Base-by-base conservation (phyloP, 2,329 filamentous ascomycete species). In the Claviceps sp. region DNA sequence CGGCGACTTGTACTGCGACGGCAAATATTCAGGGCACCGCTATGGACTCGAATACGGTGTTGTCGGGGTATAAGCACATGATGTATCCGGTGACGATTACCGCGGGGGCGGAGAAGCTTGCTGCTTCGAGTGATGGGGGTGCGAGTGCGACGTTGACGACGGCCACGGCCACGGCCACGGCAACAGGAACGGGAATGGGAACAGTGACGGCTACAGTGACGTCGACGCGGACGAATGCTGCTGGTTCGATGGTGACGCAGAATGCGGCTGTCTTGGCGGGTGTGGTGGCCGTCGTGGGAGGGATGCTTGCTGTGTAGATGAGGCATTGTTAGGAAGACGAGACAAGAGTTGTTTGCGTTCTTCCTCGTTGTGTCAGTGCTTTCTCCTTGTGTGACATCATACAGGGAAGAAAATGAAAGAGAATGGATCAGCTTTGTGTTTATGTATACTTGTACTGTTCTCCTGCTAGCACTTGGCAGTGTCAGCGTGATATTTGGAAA, bases 31-130 rank as follows among this genome's bases (percentile, higher is more conserved):
- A 13, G 50, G 16, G 13, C 17, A 11, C 11, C 9, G 4, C 1
- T 5, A 22, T 9, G 1, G n/a, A 47, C 8, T 51, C 50, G 8
- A 22, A 44, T 11, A 52, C 29, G 34, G 47, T 52, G 13, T 45
- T 57, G 6, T 55, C 56, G 3, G 58, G 54, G 20, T 62, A 66
- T 52, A 49, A 49, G n/a, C 20, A 50, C 0, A 8, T 52, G 20
- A 54, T 62, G 40, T 36, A 57, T 13, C 61, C 66, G 51, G 62
- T 71, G 23, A 67, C 66, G 37, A 55, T 71, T 50, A 70, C 68
- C 17, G 66, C 64, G 16, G 70, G 69, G 4, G 51, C 61, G 37
- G 63, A 69, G 49, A 69, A 68, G 59, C 59, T 71, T 4, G 50
- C 52, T 36, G 50, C 57, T 16, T 29, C 50, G n/a, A 50, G 52